phyloP scores from a whole-genome alignment of 352 stramenopile species.

The Phytophthora cryptogea region DNA sequence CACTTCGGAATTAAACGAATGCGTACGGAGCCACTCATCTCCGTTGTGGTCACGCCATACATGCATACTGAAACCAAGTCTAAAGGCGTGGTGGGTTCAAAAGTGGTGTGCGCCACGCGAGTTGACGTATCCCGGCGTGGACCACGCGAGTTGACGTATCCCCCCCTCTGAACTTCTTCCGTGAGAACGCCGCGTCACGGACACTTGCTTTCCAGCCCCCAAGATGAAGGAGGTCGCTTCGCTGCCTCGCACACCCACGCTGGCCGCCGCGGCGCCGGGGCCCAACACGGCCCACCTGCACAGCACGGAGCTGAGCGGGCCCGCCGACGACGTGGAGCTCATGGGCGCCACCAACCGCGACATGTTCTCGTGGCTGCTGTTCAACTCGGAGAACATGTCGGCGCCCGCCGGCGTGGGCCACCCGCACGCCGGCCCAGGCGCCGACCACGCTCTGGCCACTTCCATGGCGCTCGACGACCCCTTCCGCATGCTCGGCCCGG shows the following conservation, averaged over 20 bases:
- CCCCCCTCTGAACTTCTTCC: conserved; percentile 23
- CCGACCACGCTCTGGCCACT: conserved; percentile 24
- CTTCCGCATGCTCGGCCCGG: conserved; percentile 61
- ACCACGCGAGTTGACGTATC: too few species aligned
- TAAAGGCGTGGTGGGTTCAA: neutral
- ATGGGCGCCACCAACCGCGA: conserved; percentile 73
- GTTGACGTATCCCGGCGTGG: too few species aligned
- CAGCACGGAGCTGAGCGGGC: conserved; percentile 18
- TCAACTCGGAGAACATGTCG: conserved; percentile 87
- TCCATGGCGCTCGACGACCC: conserved; percentile 58
- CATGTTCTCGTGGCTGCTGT: conserved; percentile 87
- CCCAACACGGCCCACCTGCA: conserved; percentile 17
- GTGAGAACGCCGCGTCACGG: conserved; percentile 42
- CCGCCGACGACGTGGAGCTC: conserved; percentile 64
- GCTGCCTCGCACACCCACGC: conserved; percentile 27
- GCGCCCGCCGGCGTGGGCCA: conserved; percentile 36
- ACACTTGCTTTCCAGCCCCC: conserved; percentile 11
- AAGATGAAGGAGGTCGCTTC: conserved; percentile 33
- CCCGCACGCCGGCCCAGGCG: conserved; percentile 2
- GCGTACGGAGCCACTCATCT: neutral
- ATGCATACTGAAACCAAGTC: conserved; percentile 22
- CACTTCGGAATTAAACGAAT: neutral
- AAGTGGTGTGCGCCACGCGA: neutral
- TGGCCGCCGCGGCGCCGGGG: conserved; percentile 23
- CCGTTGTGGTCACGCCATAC: conserved; percentile 29